Percentiles rank a stretch among this genome's conserved stretches.
These are phyloP conservation scores for Epithele typhae DNA, from an alignment of 768 basidiomycete species.

Conservation along the genomic window DNA sequence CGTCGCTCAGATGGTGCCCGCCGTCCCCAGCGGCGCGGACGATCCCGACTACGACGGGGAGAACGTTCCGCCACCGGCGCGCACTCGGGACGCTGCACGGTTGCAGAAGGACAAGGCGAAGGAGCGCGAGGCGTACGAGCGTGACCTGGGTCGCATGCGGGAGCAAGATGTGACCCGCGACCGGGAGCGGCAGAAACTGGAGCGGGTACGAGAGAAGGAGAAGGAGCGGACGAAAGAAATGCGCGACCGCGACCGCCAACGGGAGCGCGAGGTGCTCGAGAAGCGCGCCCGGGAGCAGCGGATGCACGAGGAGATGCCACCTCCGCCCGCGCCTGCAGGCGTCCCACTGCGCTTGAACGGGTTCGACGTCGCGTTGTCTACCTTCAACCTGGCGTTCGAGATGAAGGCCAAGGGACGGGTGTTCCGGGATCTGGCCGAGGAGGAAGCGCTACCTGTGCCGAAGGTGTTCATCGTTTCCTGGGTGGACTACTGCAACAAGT, in stretches of 20 bases:
- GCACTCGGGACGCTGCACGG: slow-evolving; percentile 8
- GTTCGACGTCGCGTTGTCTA: slow-evolving; percentile 62
- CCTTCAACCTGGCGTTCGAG: slow-evolving; percentile 58
- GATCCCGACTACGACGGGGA: slow-evolving; percentile 29
- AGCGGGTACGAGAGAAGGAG: slow-evolving; percentile 9
- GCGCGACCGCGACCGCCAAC: background rate
- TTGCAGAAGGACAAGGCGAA: slow-evolving; percentile 20
- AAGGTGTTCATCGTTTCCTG: slow-evolving; percentile 94
- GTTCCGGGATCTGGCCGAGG: slow-evolving; percentile 63
- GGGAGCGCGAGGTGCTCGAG: slow-evolving; percentile 9
- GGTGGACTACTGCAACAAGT: slow-evolving; percentile 99
- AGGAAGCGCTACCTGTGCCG: slow-evolving; percentile 52
- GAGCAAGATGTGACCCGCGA: slow-evolving; percentile 14
- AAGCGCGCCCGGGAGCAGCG: slow-evolving; percentile 9
- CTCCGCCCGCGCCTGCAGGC: slow-evolving; percentile 13
- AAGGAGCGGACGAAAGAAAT: background rate
- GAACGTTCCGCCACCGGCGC: slow-evolving; percentile 27
- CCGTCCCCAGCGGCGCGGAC: slow-evolving; percentile 22
- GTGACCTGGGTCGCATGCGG: slow-evolving; percentile 11
- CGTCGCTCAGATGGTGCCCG: slow-evolving; percentile 87
- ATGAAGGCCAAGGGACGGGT: slow-evolving; percentile 56
- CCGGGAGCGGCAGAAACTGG: background rate
- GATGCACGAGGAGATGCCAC: slow-evolving; percentile 10
- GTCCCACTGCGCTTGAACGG: slow-evolving; percentile 39
- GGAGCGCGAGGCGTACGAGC: slow-evolving; percentile 10